A percentile compares a stretch with the other conserved stretches of the same genome.
These are phyloP conservation scores for Saturnispora quitensis DNA, from an alignment of 805 yeast genomes.

Conservation along the genomic window DNA sequence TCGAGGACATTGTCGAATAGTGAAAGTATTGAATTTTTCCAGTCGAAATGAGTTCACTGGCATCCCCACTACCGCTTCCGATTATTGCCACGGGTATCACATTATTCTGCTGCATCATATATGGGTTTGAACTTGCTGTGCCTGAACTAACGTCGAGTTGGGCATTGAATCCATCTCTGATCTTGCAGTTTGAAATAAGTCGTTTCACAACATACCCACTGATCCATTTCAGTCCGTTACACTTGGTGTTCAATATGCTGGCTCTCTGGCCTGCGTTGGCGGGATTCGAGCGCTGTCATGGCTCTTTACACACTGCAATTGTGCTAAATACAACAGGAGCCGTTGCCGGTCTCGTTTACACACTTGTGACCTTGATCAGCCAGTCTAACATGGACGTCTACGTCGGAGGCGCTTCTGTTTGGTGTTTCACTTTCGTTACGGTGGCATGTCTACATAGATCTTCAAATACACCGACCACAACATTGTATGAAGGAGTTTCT, in stretches of 20 bases:
- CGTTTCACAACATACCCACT: slow-evolving; percentile 64
- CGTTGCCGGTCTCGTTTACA: slow-evolving; percentile 55
- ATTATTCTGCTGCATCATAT: background rate
- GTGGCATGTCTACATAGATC: slow-evolving; percentile 42
- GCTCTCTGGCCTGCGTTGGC: slow-evolving; percentile 53
- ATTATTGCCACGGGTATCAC: slow-evolving; percentile 10
- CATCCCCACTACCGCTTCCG: slow-evolving; percentile 6
- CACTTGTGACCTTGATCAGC: slow-evolving; percentile 41
- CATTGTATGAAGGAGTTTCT: slow-evolving; percentile 26
- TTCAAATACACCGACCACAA: slow-evolving; percentile 12
- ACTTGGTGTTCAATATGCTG: slow-evolving; percentile 49
- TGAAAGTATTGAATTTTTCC: slow-evolving; percentile 4
- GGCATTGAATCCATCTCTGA: slow-evolving; percentile 47
- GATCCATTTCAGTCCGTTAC: slow-evolving; percentile 53
- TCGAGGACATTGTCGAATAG: background rate
- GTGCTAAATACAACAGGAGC: slow-evolving; percentile 66
- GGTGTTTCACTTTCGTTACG: slow-evolving; percentile 60
- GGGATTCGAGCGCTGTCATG: slow-evolving; percentile 61
- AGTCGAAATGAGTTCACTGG: background rate
- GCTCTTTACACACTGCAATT: slow-evolving; percentile 80
- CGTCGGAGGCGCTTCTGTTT: slow-evolving; percentile 63
- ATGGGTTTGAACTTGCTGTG: background rate
- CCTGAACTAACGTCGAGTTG: slow-evolving; percentile 21
- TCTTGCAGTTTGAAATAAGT: slow-evolving; percentile 39
- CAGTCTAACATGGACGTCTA: slow-evolving; percentile 47